Evolutionary conservation across 257 asterid genomes (phyloP), one percentile per base, ranked within the genome.

Genomic region (Fraxinus pennsylvanica): DNA sequence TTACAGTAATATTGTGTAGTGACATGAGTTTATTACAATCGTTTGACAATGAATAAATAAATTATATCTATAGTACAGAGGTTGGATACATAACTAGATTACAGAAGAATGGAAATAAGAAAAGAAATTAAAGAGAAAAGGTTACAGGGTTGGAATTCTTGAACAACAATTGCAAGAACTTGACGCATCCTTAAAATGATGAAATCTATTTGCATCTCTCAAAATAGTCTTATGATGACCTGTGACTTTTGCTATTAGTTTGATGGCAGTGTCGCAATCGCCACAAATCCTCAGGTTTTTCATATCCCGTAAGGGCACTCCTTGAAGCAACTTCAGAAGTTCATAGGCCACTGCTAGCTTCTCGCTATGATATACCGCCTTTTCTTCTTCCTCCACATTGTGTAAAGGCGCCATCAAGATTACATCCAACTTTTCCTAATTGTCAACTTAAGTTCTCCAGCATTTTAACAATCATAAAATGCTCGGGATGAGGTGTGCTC

Each of bases 271-370:
- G 73, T 89, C 92, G 45, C 94, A 91, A 74, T 91, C 94, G 76
- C 92, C 91, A 84, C 96, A 88, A 72, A 91, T 87, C 65, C 94
- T 83, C 79, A 91, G 87, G 83, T 89, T 91, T 76, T 89, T 91
- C 94, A 86, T 91, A 14, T 88, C 91, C 63, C 91, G 80, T 74
- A 91, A 84, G 72, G 91, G 87, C 50, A 84, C 76, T 71, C 87
- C 92, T 54, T 85, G 87, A 29, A 92, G 89, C 79, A 89, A 74
- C 84, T 85, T 88, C 82, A 89, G 50, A 74, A 92, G 88, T 61
- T 94, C 97, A 83, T 83, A 91, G 3, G 85, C 90, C 78, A 90
- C 93, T 47, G 93, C 96, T 85, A 90, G 80, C 90, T 87, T 91
- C 87, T 91, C 94, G 57, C 94, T 87, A 78, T 91, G 94, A 80